Percentiles rank a stretch among this genome's conserved stretches.
phyloP scores from a whole-genome alignment of 2,329 filamentous ascomycete species.

The Phyllosticta capitalensis region DNA sequence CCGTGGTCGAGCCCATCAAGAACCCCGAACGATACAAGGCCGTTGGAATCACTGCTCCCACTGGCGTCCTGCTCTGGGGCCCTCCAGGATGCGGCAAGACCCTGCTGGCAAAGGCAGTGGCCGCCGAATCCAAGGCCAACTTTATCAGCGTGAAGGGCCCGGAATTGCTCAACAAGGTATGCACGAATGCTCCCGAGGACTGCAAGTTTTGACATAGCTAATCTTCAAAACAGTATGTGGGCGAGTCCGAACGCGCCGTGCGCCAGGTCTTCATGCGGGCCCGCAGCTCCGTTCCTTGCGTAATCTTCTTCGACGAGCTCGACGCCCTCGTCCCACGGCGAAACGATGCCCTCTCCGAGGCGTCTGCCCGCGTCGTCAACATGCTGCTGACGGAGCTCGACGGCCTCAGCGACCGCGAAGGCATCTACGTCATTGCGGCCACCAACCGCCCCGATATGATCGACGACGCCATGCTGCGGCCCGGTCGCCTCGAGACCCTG shows the following conservation, averaged over 20 bases:
- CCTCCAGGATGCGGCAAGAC: constrained; percentile 97
- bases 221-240: constrained; percentile 55
- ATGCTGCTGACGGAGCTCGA: constrained; percentile 91
- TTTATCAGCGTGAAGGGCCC: constrained; percentile 98
- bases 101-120: constrained; percentile 87
- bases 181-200: constrained; percentile 1
- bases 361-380: constrained; percentile 83
- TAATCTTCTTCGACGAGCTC: constrained; percentile 96
- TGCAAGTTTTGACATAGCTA: background rate
- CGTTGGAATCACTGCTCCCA: constrained; percentile 70
- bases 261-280: constrained; percentile 87
- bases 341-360: constrained; percentile 67
- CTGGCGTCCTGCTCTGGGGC: constrained; percentile 90
- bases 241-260: constrained; percentile 88
- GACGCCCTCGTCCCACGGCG: constrained; percentile 84
- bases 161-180: constrained; percentile 79
- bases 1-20: constrained; percentile 84
- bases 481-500: constrained; percentile 78
- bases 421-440: constrained; percentile 89
- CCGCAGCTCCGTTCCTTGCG: constrained; percentile 76
- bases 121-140: constrained; percentile 90
- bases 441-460: constrained; percentile 96
- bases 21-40: constrained; percentile 65
- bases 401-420: constrained; percentile 66
- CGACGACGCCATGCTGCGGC: constrained; percentile 86